These are phyloP conservation scores for Phaeosphaeria sp. DNA, from an alignment of 2,329 filamentous ascomycete genomes.

Conservation along the genomic window DNA sequence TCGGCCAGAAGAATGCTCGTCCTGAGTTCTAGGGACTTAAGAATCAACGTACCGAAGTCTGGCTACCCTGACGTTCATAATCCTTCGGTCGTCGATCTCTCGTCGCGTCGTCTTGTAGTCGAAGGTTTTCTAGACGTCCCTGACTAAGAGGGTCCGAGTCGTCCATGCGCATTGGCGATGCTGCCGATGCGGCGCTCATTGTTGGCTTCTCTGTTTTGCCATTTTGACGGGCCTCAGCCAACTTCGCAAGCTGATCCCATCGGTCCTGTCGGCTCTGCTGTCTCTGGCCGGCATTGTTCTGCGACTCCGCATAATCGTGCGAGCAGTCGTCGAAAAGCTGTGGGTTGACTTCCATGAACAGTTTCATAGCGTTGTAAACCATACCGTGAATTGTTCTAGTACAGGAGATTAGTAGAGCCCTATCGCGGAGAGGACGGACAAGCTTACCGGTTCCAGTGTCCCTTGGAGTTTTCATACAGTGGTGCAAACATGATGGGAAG, in stretches of 20 bases:
- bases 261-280: conserved; percentile 83
- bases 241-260: conserved; percentile 85
- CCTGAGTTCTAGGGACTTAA: conserved; percentile 49
- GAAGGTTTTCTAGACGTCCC: conserved; percentile 86
- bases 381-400: conserved; percentile 95
- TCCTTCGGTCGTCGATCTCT: conserved; percentile 49
- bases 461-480: conserved; percentile 98
- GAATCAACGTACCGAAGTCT: conserved; percentile 54
- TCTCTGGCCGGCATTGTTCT: conserved; percentile 87
- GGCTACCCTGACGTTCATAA: conserved; percentile 48
- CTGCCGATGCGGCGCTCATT: conserved; percentile 41
- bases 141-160: conserved; percentile 81
- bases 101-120: conserved; percentile 77
- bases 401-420: conserved; percentile 18
- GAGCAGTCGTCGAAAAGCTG: conserved; percentile 98
- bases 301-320: conserved; percentile 95
- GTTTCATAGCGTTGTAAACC: conserved; percentile 99
- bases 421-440: not conserved
- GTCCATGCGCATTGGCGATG: conserved; percentile 61
- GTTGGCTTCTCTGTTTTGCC: conserved; percentile 41
- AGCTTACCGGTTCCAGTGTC: conserved; percentile 94
- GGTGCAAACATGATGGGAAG: conserved; percentile 99
- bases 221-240: conserved; percentile 74
- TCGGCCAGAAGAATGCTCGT: conserved; percentile 48
- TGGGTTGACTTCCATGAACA: conserved; percentile 99